A percentile compares a stretch with the other conserved stretches of the same genome.
Conservation (phyloP, 768 basidiomycete species). For the Daedaleopsis sinensis region DNA sequence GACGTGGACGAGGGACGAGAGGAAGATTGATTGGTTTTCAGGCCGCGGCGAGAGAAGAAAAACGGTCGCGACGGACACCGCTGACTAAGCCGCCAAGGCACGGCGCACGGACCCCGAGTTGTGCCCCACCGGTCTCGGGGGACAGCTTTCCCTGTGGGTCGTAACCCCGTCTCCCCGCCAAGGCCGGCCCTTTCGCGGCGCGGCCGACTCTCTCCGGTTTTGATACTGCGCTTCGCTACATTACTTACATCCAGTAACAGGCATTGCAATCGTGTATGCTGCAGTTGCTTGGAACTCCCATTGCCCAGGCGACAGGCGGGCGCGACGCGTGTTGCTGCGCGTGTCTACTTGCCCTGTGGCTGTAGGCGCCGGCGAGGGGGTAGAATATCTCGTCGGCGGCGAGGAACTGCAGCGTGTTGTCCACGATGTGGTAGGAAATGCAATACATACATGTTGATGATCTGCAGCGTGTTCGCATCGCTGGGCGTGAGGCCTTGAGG, state of each 20-base stretch:
- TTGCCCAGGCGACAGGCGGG: background rate
- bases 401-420: background rate
- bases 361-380: too few species aligned
- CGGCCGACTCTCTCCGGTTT: too few species aligned
- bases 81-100: conserved; percentile 30
- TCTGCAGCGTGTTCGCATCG: conserved; percentile 17
- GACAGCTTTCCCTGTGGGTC: background rate
- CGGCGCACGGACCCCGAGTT: conserved; percentile 22
- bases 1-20: conserved; percentile 18
- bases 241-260: too few species aligned
- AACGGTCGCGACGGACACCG: conserved; percentile 15
- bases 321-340: background rate
- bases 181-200: background rate
- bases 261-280: too few species aligned
- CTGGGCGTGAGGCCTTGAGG: conserved; percentile 4
- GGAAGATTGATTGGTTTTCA: conserved; percentile 11
- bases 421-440: background rate
- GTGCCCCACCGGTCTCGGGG: too few species aligned
- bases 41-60: conserved; percentile 15
- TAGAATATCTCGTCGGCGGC: too few species aligned
- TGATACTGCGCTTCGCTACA: too few species aligned
- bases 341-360: too few species aligned
- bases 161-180: background rate
- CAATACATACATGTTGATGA: conserved; percentile 5
- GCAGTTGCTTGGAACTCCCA: background rate